Evolutionary conservation across 108 stramenopile genomes (phyloP).

Genomic region (Mediolabrus comicus): DNA sequence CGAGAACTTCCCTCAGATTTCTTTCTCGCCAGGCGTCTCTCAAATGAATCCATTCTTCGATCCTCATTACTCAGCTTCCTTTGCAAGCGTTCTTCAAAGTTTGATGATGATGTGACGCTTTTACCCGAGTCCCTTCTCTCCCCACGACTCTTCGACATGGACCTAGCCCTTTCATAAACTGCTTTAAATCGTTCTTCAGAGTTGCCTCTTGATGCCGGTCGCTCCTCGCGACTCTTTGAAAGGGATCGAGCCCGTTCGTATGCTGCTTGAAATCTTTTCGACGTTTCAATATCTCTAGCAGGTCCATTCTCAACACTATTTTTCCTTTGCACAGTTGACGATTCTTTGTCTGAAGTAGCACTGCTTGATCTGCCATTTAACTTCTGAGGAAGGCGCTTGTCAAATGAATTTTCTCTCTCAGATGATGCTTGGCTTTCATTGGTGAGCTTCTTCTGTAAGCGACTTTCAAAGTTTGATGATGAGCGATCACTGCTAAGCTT

Average conservation of each 20-base stretch:
- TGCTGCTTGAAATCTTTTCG: not conserved
- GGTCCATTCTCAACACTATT: not conserved
- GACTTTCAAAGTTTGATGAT: not conserved
- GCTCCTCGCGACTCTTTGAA: not conserved
- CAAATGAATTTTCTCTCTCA: not conserved
- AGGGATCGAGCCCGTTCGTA: not conserved
- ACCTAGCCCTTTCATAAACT: not conserved
- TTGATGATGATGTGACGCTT: no score
- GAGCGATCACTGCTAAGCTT: not conserved
- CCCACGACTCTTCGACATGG: not conserved
- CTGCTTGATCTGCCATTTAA: not conserved
- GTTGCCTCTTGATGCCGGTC: not conserved
- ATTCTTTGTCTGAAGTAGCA: no score
- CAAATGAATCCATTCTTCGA: not conserved
- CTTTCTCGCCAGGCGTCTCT: not conserved
- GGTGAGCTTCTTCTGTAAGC: slow-evolving; percentile 1
- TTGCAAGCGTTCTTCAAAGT: not conserved
- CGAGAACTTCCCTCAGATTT: not conserved
- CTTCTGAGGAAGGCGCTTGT: not conserved
- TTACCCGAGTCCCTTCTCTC: no score
- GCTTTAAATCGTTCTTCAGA: not conserved
- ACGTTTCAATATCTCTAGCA: no score
- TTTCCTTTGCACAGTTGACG: slow-evolving; percentile 1
- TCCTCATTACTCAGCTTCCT: not conserved
- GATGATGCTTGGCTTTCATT: not conserved